Evolutionary conservation across 202 grass and related monocot species (phyloP).

Genomic region (Saccharum hybrid): DNA sequence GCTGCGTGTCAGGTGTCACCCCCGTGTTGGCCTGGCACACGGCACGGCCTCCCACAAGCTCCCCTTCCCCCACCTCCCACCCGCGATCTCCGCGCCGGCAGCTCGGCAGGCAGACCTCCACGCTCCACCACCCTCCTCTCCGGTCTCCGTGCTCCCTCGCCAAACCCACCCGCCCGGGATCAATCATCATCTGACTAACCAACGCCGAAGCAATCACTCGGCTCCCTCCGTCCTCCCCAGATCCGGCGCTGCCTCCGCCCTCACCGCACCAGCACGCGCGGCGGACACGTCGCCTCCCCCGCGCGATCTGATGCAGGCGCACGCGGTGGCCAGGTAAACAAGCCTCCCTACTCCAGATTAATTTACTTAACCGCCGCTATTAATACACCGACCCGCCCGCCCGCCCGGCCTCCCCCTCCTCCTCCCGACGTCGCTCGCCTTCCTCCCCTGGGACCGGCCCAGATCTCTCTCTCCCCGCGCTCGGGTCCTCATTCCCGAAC

Average conservation of each 20-base stretch:
- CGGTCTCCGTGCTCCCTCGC: constrained; percentile 42
- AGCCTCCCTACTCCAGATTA: too few relatives aligned
- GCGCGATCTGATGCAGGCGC: constrained; percentile 48
- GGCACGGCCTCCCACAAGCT: too few relatives aligned
- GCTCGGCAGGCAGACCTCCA: not conserved
- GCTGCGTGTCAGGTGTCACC: not conserved
- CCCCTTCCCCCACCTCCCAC: too few relatives aligned
- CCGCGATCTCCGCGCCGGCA: too few relatives aligned
- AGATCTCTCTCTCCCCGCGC: constrained; percentile 7
- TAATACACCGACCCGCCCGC: too few relatives aligned
- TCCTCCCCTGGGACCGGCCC: not conserved
- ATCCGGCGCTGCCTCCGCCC: constrained; percentile 36
- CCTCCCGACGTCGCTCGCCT: not conserved
- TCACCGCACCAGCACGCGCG: not conserved
- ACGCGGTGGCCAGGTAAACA: constrained; percentile 45
- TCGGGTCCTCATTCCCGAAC: not conserved
- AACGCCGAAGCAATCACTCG: not conserved
- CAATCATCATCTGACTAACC: not conserved
- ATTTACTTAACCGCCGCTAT: too few relatives aligned
- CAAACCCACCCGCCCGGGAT: constrained; percentile 30
- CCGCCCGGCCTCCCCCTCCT: too few relatives aligned
- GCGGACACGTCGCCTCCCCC: constrained; percentile 27
- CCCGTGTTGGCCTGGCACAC: not conserved
- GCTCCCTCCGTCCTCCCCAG: not conserved
- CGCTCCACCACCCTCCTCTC: not conserved